A percentile compares a stretch with the other conserved stretches of the same genome.
Conservation (phyloP, 345 rosid species). For the Excoecaria cochinchinensis region DNA sequence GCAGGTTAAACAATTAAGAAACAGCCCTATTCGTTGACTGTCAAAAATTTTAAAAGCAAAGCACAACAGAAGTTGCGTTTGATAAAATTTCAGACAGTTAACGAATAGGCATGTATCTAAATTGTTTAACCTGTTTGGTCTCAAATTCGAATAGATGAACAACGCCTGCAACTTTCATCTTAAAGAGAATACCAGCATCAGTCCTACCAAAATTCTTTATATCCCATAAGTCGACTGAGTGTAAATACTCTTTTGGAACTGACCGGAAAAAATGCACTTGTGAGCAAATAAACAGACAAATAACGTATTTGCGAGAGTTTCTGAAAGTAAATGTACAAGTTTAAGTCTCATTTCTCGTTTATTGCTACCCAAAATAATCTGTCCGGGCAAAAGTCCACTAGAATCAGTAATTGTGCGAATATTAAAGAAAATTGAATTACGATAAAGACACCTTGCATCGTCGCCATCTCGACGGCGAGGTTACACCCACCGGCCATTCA, state of each 20-base stretch:
- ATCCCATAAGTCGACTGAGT: constrained; percentile 94
- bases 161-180: constrained; percentile 99
- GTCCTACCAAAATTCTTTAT: constrained; percentile 99
- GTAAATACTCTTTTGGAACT: constrained; percentile 94
- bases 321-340: not conserved
- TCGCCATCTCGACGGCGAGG: no score
- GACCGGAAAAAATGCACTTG: constrained; percentile 98
- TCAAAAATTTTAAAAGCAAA: constrained; percentile 39
- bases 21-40: not conserved
- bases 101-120: not conserved
- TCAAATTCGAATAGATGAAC: constrained; percentile 98
- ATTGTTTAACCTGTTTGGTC: constrained; percentile 76
- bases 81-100: constrained; percentile 24
- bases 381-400: constrained; percentile 91
- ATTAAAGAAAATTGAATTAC: constrained; percentile 88
- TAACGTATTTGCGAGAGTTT: not conserved
- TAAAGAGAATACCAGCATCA: constrained; percentile 94
- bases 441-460: constrained; percentile 97
- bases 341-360: constrained; percentile 83
- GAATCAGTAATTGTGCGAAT: constrained; percentile 99
- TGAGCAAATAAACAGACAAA: constrained; percentile 20
- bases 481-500: no score
- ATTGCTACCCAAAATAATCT: constrained; percentile 88
- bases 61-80: constrained; percentile 40
- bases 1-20: constrained; percentile 51